Evolutionary conservation across 495 filamentous ascomycete genomes (phyloP), one percentile per base, ranked within the genome.

Genomic region (Cairneyella variabilis): DNA sequence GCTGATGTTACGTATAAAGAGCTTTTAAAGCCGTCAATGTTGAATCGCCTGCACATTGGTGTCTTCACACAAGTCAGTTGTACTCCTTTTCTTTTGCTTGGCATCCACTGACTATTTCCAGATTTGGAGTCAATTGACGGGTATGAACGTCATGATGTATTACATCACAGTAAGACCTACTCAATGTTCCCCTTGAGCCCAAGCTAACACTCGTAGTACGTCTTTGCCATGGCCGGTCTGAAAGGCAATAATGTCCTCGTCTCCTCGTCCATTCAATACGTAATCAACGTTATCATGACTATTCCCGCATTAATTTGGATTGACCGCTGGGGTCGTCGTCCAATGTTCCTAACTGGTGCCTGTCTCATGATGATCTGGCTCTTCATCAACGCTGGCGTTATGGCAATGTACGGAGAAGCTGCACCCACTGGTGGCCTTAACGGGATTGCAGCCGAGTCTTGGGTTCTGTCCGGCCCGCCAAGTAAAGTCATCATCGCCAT

Each of bases 131-230:
- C 88, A 91, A 62, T 71, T 91, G 18, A 87, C 85, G 0, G 88
- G 88, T 14, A 89, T 88, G 83, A 90, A 89, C 64, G 85, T 89
- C 11, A 90, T 90, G 84, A 88, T 88, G 79, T 77, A 80, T 54
- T 36, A 36, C 30, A 45, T 45, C 21, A 74, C 69, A 8, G 37
- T 40, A 18, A 40, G 37, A 9, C 5, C 7, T 17, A 5, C 6
- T 18, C 17, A 7, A 5, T 8, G 16, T 11, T 9, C 37, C 37
- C 17, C 37, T 8, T 34, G 1, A 23, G 41, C 7, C 16, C 20
- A 44, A 8, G 0, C 3, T 27, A 18, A 32, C 14, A 7, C 28
- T 7, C 28, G 14, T 17, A 51, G 22, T 88, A 88, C 40, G 74
- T 88, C 53, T 88, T 87, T 54, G 76, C 78, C 16, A 88, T 86